Conservation (phyloP, 2,329 filamentous ascomycete genomes). For the Dactylellina haptotyla region DNA sequence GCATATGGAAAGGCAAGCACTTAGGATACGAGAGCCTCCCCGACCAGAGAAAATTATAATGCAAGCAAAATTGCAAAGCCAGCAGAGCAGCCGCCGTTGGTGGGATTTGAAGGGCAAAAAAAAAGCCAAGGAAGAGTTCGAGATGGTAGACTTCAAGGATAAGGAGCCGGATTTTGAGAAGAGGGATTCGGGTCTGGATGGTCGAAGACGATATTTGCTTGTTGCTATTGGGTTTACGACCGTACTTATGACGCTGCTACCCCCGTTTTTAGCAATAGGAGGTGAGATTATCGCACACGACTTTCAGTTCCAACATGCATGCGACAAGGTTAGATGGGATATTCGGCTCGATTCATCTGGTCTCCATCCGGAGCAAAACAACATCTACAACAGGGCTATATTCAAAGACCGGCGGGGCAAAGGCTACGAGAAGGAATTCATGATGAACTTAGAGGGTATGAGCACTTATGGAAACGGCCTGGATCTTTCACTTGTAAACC, state of each 20-base stretch:
- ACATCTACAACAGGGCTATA: slow-evolving; percentile 45
- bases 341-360: slow-evolving; percentile 45
- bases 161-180: background rate
- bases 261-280: slow-evolving; percentile 44
- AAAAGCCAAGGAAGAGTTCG: background rate
- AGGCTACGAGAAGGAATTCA: slow-evolving; percentile 47
- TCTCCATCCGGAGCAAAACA: slow-evolving; percentile 45
- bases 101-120: slow-evolving; percentile 20
- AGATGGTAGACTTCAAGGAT: background rate
- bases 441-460: slow-evolving; percentile 52
- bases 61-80: background rate
- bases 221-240: background rate
- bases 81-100: background rate
- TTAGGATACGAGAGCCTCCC: slow-evolving; percentile 17
- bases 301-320: slow-evolving; percentile 44
- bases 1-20: slow-evolving; percentile 32
- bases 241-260: slow-evolving; percentile 26
- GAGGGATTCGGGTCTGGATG: background rate
- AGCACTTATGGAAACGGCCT: slow-evolving; percentile 35
- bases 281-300: slow-evolving; percentile 45
- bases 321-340: slow-evolving; percentile 39
- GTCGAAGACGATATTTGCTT: slow-evolving; percentile 13
- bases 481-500: slow-evolving; percentile 34
- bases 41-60: background rate
- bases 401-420: slow-evolving; percentile 40